A percentile compares a stretch with the other conserved stretches of the same genome.
Conservation (phyloP, 2,329 filamentous ascomycete genomes). For the Stylonectria norvegica region DNA sequence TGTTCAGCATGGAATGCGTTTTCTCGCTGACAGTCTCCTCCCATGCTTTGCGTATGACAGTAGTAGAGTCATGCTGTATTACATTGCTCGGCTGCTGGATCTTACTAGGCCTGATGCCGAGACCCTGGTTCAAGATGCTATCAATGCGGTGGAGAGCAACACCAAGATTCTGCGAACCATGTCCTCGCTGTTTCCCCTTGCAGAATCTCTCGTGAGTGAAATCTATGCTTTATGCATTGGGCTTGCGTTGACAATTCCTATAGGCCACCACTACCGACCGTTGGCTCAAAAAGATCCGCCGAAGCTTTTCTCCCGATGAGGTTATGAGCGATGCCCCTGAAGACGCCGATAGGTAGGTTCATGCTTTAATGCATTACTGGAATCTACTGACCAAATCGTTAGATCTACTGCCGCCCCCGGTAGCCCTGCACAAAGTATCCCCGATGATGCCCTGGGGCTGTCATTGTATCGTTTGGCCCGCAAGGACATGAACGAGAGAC, state of each 20-base stretch:
- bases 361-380: background rate
- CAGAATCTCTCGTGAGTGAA: conserved; percentile 37
- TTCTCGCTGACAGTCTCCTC: conserved; percentile 43
- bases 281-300: conserved; percentile 38
- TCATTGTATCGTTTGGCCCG: conserved; percentile 22
- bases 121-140: conserved; percentile 36
- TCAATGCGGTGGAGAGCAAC: conserved; percentile 40
- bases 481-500: conserved; percentile 18
- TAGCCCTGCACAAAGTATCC: conserved; percentile 19
- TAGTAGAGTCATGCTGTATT: conserved; percentile 46
- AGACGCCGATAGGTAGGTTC: conserved; percentile 19
- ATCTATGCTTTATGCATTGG: background rate
- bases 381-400: conserved; percentile 3
- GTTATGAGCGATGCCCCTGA: conserved; percentile 24
- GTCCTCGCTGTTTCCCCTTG: conserved; percentile 37
- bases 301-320: conserved; percentile 27
- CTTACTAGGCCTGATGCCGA: conserved; percentile 33
- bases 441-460: conserved; percentile 21
- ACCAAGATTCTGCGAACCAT: conserved; percentile 35
- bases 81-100: conserved; percentile 42
- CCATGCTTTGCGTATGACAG: conserved; percentile 47
- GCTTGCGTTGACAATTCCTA: conserved; percentile 3
- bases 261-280: conserved; percentile 38
- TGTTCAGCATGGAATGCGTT: conserved; percentile 37
- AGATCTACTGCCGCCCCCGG: conserved; percentile 18